Evolutionary conservation across 2,329 filamentous ascomycete species (phyloP).

Genomic region (Aspergillus persii): DNA sequence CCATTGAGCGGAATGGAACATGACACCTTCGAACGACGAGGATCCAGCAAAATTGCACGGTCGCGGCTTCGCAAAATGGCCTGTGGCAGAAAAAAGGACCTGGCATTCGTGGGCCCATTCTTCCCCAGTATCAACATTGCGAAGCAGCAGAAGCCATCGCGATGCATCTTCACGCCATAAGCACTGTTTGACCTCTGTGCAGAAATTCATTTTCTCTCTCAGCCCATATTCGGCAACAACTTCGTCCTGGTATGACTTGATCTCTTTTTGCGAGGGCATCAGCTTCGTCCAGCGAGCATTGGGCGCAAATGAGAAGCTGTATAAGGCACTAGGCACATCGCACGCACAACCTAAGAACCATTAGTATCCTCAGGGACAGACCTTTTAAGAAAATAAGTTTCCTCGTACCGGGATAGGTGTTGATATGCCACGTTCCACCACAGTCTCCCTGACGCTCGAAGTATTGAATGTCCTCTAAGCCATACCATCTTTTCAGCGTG

Average conservation of each 20-base stretch:
- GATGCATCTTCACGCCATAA: slow-evolving; percentile 52
- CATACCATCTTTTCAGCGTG: slow-evolving; percentile 56
- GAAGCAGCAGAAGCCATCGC: slow-evolving; percentile 44
- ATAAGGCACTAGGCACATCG: slow-evolving; percentile 53
- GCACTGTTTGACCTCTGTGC: slow-evolving; percentile 19
- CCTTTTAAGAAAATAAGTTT: too few species aligned
- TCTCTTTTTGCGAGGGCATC: slow-evolving; percentile 49
- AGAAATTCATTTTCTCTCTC: slow-evolving; percentile 19
- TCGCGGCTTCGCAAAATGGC: slow-evolving; percentile 53
- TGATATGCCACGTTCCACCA: slow-evolving; percentile 63
- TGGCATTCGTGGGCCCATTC: slow-evolving; percentile 44
- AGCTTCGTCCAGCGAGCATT: slow-evolving; percentile 52
- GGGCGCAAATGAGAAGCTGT: slow-evolving; percentile 55
- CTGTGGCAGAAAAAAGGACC: slow-evolving; percentile 52
- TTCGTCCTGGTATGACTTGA: slow-evolving; percentile 50
- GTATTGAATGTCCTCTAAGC: slow-evolving; percentile 57
- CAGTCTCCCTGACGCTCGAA: slow-evolving; percentile 57
- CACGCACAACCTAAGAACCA: slow-evolving; percentile 44
- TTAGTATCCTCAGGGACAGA: too few species aligned
- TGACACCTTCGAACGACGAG: slow-evolving; percentile 21
- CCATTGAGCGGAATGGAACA: slow-evolving; percentile 30
- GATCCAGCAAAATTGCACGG: slow-evolving; percentile 35
- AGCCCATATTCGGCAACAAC: slow-evolving; percentile 50
- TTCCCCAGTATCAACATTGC: slow-evolving; percentile 21
- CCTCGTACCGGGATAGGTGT: slow-evolving; percentile 53